phyloP scores from a whole-genome alignment of 2,329 filamentous ascomycete species.

The Curvularia spicifera region DNA sequence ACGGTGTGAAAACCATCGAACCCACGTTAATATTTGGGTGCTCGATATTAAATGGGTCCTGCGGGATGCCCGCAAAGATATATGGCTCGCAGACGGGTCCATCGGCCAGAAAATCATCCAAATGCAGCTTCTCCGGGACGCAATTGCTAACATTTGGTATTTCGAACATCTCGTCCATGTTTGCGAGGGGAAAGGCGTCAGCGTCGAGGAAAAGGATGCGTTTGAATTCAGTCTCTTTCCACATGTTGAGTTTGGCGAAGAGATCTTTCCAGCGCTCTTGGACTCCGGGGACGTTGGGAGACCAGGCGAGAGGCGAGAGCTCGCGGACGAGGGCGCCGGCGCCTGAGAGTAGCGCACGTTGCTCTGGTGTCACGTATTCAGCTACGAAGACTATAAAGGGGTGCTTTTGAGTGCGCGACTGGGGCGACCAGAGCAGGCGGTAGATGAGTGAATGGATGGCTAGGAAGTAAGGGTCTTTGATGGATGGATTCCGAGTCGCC shows the following conservation, averaged over 20 bases:
- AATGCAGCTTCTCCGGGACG: constrained; percentile 26
- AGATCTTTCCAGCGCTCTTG: constrained; percentile 43
- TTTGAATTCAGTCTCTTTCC: constrained; percentile 41
- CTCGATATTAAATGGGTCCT: constrained; percentile 21
- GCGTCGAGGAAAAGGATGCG: constrained; percentile 44
- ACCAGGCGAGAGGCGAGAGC: constrained; percentile 38
- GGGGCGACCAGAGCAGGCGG: constrained; percentile 42
- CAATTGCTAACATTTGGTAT: constrained; percentile 30
- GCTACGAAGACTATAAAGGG: constrained; percentile 46
- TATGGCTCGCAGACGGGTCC: constrained; percentile 38
- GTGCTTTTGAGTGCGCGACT: constrained; percentile 33
- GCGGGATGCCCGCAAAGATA: constrained; percentile 38
- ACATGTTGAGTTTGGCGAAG: constrained; percentile 48
- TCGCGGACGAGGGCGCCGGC: constrained; percentile 45
- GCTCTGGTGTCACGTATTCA: constrained; percentile 40
- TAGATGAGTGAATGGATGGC: constrained; percentile 44
- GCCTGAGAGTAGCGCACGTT: constrained; percentile 39
- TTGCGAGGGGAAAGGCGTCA: constrained; percentile 41
- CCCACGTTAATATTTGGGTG: constrained; percentile 42
- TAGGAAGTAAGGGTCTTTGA: constrained; percentile 46
- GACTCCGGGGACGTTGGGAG: constrained; percentile 30
- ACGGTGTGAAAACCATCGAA: constrained; percentile 42
- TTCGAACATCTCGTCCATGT: constrained; percentile 43
- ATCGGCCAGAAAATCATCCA: constrained; percentile 34
- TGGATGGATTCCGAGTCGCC: constrained; percentile 38